Evolutionary conservation across 2,329 filamentous ascomycete species (phyloP).

Genomic region (Hypoxylon sp.): DNA sequence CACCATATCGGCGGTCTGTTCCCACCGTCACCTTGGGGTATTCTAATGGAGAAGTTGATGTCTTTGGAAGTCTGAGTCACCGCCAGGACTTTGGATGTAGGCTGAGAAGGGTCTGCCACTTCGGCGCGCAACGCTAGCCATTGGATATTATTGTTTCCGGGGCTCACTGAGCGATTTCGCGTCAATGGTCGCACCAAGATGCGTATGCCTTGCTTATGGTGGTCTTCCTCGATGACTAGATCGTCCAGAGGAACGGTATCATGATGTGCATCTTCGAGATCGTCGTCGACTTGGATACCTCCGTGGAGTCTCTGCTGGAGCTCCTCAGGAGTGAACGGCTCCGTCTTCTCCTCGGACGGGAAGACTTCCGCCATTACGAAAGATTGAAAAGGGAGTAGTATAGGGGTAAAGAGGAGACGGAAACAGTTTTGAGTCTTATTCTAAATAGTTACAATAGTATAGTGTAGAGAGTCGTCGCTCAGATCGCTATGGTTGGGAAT

Average conservation of each 20-base stretch:
- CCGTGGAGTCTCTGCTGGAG: conserved; percentile 63
- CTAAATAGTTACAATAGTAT: conserved; percentile 34
- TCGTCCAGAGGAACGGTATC: conserved; percentile 67
- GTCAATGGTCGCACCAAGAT: conserved; percentile 69
- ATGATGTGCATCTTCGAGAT: conserved; percentile 56
- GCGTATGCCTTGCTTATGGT: conserved; percentile 68
- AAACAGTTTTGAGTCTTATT: conserved; percentile 19
- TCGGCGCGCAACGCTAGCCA: conserved; percentile 70
- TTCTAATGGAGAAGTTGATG: conserved; percentile 71
- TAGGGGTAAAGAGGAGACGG: conserved; percentile 14
- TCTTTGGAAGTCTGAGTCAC: conserved; percentile 72
- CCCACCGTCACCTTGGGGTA: conserved; percentile 61
- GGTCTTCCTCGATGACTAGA: conserved; percentile 64
- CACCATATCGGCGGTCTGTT: conserved; percentile 67
- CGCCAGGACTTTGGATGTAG: conserved; percentile 69
- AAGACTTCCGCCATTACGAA: conserved; percentile 62
- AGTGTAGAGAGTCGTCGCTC: conserved; percentile 14
- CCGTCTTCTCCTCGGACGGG: conserved; percentile 66
- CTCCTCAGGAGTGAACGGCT: conserved; percentile 70
- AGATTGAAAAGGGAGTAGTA: conserved; percentile 24
- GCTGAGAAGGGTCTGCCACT: conserved; percentile 63
- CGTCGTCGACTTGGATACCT: conserved; percentile 62
- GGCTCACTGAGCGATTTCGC: conserved; percentile 67
- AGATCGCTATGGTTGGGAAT: conserved; percentile 26
- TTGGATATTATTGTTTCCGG: conserved; percentile 68